Evolutionary conservation across 257 asterid genomes (phyloP).

Genomic region (Echites panduratus): DNA sequence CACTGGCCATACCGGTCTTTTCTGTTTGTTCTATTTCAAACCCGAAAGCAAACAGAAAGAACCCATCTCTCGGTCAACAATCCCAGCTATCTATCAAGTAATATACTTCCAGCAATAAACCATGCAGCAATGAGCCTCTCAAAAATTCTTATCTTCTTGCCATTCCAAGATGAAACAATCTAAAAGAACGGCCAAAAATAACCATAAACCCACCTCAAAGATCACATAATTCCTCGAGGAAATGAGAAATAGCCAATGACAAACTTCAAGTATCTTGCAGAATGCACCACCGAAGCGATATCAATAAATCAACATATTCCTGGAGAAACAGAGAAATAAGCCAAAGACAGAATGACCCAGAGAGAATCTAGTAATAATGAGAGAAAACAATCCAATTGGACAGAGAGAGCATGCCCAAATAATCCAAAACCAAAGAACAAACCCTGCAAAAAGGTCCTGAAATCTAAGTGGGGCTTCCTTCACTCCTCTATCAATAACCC

Average conservation of each 20-base stretch:
- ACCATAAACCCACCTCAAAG: constrained; percentile 16
- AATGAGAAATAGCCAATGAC: constrained; percentile 11
- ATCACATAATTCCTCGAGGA: constrained; percentile 17
- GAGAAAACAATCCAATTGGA: constrained; percentile 47
- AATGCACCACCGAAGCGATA: neutral
- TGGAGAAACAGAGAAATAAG: constrained; percentile 28
- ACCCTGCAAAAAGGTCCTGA: constrained; percentile 63
- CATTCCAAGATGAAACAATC: constrained; percentile 9
- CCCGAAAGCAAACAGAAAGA: constrained; percentile 20
- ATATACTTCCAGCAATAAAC: constrained; percentile 4
- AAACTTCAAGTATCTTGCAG: constrained; percentile 1
- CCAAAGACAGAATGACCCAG: constrained; percentile 20
- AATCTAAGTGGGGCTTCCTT: constrained; percentile 80
- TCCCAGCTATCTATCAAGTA: constrained; percentile 7
- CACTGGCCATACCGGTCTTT: constrained; percentile 41
- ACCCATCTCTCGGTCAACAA: constrained; percentile 27
- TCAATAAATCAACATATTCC: constrained; percentile 14
- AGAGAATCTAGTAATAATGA: constrained; percentile 52
- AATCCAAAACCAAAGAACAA: constrained; percentile 66
- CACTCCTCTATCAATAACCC: constrained; percentile 43
- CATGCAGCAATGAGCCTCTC: constrained; percentile 11
- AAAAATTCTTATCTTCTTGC: constrained; percentile 19
- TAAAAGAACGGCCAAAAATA: constrained; percentile 10
- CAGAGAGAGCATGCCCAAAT: constrained; percentile 46
- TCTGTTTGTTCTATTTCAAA: constrained; percentile 21